Percentiles rank a stretch among this genome's conserved stretches.
These are phyloP conservation scores for Didymella pinodella DNA, from an alignment of 2,329 filamentous ascomycete genomes.

Conservation along the genomic window DNA sequence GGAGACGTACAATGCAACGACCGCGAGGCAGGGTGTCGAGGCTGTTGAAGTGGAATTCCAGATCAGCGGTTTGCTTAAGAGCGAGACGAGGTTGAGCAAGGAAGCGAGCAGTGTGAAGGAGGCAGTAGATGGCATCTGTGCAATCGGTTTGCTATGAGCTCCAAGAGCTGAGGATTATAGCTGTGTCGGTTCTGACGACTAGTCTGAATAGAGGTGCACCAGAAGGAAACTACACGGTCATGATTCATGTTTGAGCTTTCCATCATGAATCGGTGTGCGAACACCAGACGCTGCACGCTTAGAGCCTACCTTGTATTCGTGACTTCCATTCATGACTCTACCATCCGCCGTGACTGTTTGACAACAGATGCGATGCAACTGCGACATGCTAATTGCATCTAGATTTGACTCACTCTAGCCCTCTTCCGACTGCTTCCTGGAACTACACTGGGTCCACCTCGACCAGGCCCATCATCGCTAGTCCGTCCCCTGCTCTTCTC, in stretches of 20 bases:
- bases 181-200: too few relatives aligned
- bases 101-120: not conserved
- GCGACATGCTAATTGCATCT: constrained; percentile 10
- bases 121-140: not conserved
- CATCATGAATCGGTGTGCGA: too few relatives aligned
- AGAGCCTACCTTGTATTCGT: too few relatives aligned
- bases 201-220: too few relatives aligned
- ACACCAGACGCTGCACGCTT: too few relatives aligned
- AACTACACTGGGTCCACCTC: constrained; percentile 49
- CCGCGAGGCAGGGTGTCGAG: not conserved
- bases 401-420: constrained; percentile 41
- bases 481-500: constrained; percentile 52
- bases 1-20: not conserved
- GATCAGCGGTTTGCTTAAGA: not conserved
- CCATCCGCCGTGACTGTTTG: too few relatives aligned
- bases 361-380: not conserved
- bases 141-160: not conserved
- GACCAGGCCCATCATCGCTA: constrained; percentile 27
- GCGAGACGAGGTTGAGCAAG: not conserved
- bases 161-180: not conserved
- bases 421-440: constrained; percentile 47
- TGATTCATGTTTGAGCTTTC: too few relatives aligned
- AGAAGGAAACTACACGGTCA: too few relatives aligned
- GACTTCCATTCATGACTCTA: too few relatives aligned
- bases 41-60: not conserved